phyloP scores from a whole-genome alignment of 192 early-diverging fungal genomes.

The Ambispora gerdemannii region DNA sequence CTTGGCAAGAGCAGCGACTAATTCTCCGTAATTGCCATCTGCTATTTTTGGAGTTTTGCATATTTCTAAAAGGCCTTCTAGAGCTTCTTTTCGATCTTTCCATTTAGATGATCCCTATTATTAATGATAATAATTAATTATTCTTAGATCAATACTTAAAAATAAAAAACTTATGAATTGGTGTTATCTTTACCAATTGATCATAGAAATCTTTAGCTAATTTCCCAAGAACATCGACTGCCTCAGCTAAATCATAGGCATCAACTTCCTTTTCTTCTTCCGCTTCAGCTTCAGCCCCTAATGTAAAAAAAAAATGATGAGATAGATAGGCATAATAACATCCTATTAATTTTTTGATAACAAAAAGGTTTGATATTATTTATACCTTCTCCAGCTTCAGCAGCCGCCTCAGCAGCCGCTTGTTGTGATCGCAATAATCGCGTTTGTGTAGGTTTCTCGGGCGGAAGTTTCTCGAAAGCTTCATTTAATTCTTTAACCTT shows the following conservation, averaged over 20 bases:
- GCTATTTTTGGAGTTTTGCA: constrained; percentile 71
- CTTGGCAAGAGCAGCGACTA: constrained; percentile 81
- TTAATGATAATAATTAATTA: neutral
- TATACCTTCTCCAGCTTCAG: constrained; percentile 34
- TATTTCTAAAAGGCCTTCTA: constrained; percentile 71
- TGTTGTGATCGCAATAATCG: constrained; percentile 83
- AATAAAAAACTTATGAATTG: no score
- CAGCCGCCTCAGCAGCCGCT: constrained; percentile 46
- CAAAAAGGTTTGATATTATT: no score
- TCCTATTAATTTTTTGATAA: constrained; percentile 11
- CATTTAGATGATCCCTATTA: constrained; percentile 76
- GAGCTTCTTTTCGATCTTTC: constrained; percentile 93
- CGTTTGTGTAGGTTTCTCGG: constrained; percentile 57
- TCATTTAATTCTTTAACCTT: constrained; percentile 84
- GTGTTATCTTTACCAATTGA: constrained; percentile 56
- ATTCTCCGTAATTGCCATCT: constrained; percentile 75
- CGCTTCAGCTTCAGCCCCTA: constrained; percentile 37
- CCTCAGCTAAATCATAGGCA: constrained; percentile 79
- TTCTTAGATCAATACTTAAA: no score
- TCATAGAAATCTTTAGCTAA: constrained; percentile 79
- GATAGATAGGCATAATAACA: neutral
- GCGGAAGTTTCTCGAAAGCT: constrained; percentile 69
- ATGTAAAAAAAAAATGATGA: neutral
- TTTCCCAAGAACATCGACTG: constrained; percentile 88
- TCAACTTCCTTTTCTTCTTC: constrained; percentile 63